phyloP scores from a whole-genome alignment of 768 basidiomycete genomes.

The Rhizopogon rudus region DNA sequence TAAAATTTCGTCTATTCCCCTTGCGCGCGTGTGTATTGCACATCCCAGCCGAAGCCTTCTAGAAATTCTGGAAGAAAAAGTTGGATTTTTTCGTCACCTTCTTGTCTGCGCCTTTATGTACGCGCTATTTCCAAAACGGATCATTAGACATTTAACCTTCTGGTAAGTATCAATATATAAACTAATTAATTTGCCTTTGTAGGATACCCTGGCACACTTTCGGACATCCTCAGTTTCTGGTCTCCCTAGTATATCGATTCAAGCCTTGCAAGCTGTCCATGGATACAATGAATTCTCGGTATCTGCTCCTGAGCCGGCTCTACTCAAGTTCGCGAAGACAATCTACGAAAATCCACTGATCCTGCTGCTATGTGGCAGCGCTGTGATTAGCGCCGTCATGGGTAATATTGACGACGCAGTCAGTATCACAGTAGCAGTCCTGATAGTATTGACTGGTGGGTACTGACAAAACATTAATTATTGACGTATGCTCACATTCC shows the following conservation, averaged over 20 bases:
- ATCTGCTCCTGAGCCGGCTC: conserved; percentile 68
- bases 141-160: background rate
- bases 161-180: background rate
- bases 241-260: conserved; percentile 57
- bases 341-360: conserved; percentile 96
- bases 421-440: conserved; percentile 87
- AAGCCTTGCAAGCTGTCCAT: conserved; percentile 57
- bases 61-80: conserved; percentile 8
- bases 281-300: conserved; percentile 97
- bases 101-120: background rate
- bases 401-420: conserved; percentile 95
- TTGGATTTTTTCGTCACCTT: background rate
- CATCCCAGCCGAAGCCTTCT: background rate
- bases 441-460: conserved; percentile 90
- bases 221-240: conserved; percentile 60
- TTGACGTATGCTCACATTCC: background rate
- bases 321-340: conserved; percentile 89
- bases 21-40: background rate
- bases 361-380: conserved; percentile 85
- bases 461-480: background rate
- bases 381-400: conserved; percentile 83
- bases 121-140: background rate
- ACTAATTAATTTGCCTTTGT: conserved; percentile 4
- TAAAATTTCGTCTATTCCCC: background rate
- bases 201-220: conserved; percentile 76